phyloP scores from a whole-genome alignment of 805 yeast genomes.

The Saturnispora galanensis region DNA sequence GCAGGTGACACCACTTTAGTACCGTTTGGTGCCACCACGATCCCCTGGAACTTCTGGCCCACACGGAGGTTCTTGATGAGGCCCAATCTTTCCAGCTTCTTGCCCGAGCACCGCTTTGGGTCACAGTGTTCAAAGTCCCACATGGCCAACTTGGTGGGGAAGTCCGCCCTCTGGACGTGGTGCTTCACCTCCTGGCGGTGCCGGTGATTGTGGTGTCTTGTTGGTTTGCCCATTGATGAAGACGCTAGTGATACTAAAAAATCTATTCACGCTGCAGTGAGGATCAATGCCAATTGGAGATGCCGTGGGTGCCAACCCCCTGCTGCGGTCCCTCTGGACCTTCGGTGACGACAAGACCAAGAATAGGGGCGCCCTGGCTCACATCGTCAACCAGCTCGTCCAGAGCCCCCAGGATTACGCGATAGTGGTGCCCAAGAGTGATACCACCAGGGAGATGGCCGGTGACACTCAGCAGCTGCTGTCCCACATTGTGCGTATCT shows the following conservation, averaged over 20 bases:
- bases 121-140: constrained; percentile 99
- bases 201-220: constrained; percentile 47
- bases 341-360: neutral
- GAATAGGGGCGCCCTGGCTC: neutral
- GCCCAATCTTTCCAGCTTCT: constrained; percentile 83
- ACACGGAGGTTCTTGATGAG: constrained; percentile 66
- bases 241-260: neutral
- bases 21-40: constrained; percentile 91
- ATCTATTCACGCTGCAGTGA: neutral
- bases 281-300: neutral
- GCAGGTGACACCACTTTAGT: constrained; percentile 82
- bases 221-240: constrained; percentile 32
- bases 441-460: constrained; percentile 42
- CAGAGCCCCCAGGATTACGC: constrained; percentile 41
- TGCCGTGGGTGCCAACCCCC: neutral
- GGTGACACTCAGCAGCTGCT: constrained; percentile 49
- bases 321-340: neutral
- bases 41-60: constrained; percentile 90
- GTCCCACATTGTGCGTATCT: constrained; percentile 47
- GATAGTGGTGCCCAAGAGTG: constrained; percentile 47
- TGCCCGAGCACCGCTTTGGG: constrained; percentile 95
- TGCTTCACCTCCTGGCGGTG: constrained; percentile 24
- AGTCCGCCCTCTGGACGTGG: constrained; percentile 26
- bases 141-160: constrained; percentile 89
- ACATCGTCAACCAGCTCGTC: constrained; percentile 32